Percentiles rank a stretch among this genome's conserved stretches.
Conservation (phyloP, 2,329 filamentous ascomycete genomes). For the Cyclaneusma minus region DNA sequence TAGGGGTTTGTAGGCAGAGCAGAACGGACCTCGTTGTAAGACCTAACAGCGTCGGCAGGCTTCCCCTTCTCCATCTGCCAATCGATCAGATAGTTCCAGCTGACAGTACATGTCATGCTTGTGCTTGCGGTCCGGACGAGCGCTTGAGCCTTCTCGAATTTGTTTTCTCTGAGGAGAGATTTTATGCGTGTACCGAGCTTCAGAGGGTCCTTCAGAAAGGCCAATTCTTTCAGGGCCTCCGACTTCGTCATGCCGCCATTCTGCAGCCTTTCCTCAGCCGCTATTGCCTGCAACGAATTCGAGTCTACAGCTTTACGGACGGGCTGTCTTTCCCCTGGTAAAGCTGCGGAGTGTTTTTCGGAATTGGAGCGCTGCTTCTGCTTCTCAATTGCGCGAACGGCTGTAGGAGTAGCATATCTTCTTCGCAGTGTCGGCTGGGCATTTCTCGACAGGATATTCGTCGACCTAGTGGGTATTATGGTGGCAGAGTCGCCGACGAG, state of each 20-base stretch:
- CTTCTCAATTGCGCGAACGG: background rate
- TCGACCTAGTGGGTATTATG: constrained; percentile 3
- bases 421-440: background rate
- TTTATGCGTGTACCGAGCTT: constrained; percentile 56
- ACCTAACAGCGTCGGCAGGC: constrained; percentile 52
- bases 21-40: constrained; percentile 67
- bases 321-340: constrained; percentile 2
- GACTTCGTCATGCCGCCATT: constrained; percentile 12
- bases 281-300: too few relatives aligned
- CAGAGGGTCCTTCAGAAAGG: constrained; percentile 52
- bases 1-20: constrained; percentile 4
- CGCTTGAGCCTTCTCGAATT: constrained; percentile 50
- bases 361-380: background rate
- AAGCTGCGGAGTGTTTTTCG: background rate
- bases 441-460: constrained; percentile 1
- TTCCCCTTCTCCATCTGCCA: constrained; percentile 47
- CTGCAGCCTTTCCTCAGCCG: too few relatives aligned
- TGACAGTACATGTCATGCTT: constrained; percentile 48
- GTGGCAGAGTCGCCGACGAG: constrained; percentile 11
- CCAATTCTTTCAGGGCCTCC: constrained; percentile 37
- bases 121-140: constrained; percentile 57
- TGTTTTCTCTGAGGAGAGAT: constrained; percentile 38
- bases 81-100: constrained; percentile 78
- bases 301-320: too few relatives aligned
- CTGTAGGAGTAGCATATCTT: background rate